Evolutionary conservation across 495 filamentous ascomycete species (phyloP).

Genomic region (Neurospora hispaniola): DNA sequence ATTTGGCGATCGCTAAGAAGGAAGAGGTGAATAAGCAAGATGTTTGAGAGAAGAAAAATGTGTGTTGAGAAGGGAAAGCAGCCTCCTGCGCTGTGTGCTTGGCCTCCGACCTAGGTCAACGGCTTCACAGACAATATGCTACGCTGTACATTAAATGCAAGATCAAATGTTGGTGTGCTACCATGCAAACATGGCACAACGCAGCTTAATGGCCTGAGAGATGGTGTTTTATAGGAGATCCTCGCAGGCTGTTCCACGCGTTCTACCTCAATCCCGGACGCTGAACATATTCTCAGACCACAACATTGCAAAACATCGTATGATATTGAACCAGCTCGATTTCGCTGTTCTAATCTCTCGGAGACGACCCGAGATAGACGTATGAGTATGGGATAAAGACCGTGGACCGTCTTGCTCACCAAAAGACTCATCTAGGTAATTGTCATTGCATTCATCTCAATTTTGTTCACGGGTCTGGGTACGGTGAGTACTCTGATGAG

Average conservation of each 20-base stretch:
- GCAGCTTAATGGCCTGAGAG: neutral
- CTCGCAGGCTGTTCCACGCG: neutral
- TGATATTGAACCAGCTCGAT: neutral
- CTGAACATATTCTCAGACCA: neutral
- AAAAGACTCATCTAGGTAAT: neutral
- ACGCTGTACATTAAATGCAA: neutral
- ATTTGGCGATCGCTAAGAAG: slow-evolving; percentile 30
- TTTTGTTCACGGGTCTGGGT: neutral
- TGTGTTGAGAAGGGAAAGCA: neutral
- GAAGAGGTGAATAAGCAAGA: slow-evolving; percentile 3
- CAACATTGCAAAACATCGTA: neutral
- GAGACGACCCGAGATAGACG: neutral
- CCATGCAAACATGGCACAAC: neutral
- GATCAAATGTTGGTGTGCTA: neutral
- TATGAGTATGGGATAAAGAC: neutral
- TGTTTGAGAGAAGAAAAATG: neutral
- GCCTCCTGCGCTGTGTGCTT: neutral
- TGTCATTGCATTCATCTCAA: neutral
- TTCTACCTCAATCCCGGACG: neutral
- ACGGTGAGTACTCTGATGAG: neutral
- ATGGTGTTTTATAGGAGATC: neutral
- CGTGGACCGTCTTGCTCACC: neutral
- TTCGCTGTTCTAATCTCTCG: neutral
- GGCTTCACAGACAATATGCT: neutral
- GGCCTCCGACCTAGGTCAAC: neutral